phyloP scores from a whole-genome alignment of 2,329 filamentous ascomycete genomes.

The Cercospora sp. region DNA sequence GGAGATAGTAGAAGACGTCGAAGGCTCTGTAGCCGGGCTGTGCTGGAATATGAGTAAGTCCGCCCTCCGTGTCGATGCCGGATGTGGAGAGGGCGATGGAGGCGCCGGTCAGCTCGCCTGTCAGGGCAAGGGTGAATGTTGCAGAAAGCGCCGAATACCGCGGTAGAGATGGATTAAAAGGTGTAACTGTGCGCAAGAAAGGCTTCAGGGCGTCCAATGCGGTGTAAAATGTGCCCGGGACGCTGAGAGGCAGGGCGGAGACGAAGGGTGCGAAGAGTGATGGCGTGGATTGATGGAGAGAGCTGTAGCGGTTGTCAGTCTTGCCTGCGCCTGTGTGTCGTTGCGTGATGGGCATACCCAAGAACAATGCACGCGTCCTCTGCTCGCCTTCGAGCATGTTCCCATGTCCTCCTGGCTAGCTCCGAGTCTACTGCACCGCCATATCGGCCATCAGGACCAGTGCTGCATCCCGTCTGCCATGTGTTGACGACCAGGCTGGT shows the following conservation, averaged over 20 bases:
- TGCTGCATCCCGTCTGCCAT: constrained; percentile 79
- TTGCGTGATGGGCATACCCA: constrained; percentile 58
- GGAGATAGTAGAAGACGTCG: constrained; percentile 95
- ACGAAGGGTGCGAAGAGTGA: constrained; percentile 82
- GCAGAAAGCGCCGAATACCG: constrained; percentile 79
- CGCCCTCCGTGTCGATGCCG: constrained; percentile 80
- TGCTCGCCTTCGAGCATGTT: constrained; percentile 89
- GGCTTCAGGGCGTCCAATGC: constrained; percentile 80
- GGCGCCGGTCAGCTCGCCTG: constrained; percentile 75
- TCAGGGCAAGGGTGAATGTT: constrained; percentile 76
- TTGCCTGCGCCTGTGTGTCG: not conserved
- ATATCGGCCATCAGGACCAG: constrained; percentile 65
- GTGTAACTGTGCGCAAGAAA: constrained; percentile 84
- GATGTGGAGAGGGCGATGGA: constrained; percentile 78
- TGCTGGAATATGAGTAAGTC: constrained; percentile 75
- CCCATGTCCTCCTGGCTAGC: constrained; percentile 83
- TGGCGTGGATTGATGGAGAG: constrained; percentile 83
- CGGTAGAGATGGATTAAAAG: constrained; percentile 81
- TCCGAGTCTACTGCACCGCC: constrained; percentile 80
- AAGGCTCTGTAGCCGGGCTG: constrained; percentile 87
- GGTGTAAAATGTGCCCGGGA: constrained; percentile 74
- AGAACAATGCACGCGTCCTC: constrained; percentile 93
- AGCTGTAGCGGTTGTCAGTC: constrained; percentile 54
- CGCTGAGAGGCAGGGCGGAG: constrained; percentile 73
- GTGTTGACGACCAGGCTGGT: constrained; percentile 94